Base-by-base conservation (phyloP, 2,329 filamentous ascomycete genomes). In the Bimuria novae-zelandiae region DNA sequence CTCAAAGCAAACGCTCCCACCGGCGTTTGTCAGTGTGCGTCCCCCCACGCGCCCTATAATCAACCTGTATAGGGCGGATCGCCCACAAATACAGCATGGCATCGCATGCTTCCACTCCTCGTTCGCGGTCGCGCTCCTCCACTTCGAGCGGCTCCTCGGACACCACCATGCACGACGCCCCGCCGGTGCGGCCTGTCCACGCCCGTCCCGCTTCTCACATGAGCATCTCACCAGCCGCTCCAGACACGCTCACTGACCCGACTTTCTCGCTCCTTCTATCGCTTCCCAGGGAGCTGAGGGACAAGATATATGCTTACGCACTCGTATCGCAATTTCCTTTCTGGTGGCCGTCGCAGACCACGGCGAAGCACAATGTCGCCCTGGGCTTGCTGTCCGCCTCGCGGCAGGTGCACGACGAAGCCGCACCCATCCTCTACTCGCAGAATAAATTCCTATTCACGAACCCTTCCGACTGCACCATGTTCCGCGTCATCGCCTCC, bases 381-480 rank as follows among this genome's bases (percentile, higher is more conserved):
- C 56, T 67, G 23, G 51, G 48, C 22, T 69, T 75, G 8, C 60
- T 75, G 12, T 64, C 55, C 7, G 55, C 61, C 10, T 68, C 59
- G 49, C 60, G 55, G 8, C 67, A 70, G 43, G 58, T 75, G 22
- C 63, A 73, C 55, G 49, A 56, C 11, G 73, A 75, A 46, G 66
- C 71, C 3, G 64, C 63, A 4, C 64, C 68, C 0, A 53, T 74
- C 12, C 62, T 75, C n/a, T 75, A 75, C 57, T 49, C 61, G 11
- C 45, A 45, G 16, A 75, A 75, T 62, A 70, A 67, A 42, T 72
- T 75, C 50, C 59, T 71, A 47, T 75, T 75, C 62, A 66, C 62
- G 4, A 72, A 75, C 46, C 73, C 73, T 6, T 71, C 66, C 44
- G 73, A 75, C 51, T 72, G 68, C 57, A 75, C 71, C 61, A 69